Evolutionary conservation across 2,329 filamentous ascomycete genomes (phyloP).

Genomic region (Westerdykella sp.): DNA sequence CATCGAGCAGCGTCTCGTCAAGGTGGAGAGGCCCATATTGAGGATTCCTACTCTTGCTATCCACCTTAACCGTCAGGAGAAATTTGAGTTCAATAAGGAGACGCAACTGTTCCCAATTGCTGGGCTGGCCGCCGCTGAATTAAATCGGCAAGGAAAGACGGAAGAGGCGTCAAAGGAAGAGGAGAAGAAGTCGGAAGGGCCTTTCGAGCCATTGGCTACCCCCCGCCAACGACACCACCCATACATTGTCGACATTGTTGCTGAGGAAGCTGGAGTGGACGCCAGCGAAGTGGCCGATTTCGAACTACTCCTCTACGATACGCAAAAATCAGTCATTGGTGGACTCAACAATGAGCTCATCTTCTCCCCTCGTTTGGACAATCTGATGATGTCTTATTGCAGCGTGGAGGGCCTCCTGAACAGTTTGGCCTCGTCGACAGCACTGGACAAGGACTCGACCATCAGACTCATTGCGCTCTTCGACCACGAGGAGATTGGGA

Average conservation of each 20-base stretch:
- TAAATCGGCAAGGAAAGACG: constrained; percentile 65
- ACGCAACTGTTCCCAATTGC: constrained; percentile 90
- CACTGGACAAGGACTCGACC: constrained; percentile 67
- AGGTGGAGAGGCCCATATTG: constrained; percentile 83
- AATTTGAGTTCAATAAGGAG: constrained; percentile 95
- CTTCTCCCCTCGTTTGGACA: constrained; percentile 92
- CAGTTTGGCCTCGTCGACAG: constrained; percentile 58
- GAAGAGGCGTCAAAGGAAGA: constrained; percentile 44
- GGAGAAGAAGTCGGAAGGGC: constrained; percentile 29
- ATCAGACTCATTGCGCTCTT: constrained; percentile 94
- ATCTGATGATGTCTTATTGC: constrained; percentile 95
- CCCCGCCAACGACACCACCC: constrained; percentile 83
- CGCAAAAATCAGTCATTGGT: constrained; percentile 81
- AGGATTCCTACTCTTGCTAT: constrained; percentile 91
- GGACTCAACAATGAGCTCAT: constrained; percentile 91
- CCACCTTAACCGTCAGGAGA: constrained; percentile 79
- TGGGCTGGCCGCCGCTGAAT: constrained; percentile 77
- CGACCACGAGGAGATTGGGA: constrained; percentile 97
- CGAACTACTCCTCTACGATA: constrained; percentile 94
- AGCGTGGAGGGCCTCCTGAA: constrained; percentile 77
- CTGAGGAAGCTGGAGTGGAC: constrained; percentile 65
- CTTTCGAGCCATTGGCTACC: constrained; percentile 68
- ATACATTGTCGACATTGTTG: constrained; percentile 77
- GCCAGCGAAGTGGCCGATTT: constrained; percentile 79
- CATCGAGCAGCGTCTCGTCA: constrained; percentile 78